Evolutionary conservation across 352 stramenopile genomes (phyloP).

Genomic region (Globisporangium nagaii): DNA sequence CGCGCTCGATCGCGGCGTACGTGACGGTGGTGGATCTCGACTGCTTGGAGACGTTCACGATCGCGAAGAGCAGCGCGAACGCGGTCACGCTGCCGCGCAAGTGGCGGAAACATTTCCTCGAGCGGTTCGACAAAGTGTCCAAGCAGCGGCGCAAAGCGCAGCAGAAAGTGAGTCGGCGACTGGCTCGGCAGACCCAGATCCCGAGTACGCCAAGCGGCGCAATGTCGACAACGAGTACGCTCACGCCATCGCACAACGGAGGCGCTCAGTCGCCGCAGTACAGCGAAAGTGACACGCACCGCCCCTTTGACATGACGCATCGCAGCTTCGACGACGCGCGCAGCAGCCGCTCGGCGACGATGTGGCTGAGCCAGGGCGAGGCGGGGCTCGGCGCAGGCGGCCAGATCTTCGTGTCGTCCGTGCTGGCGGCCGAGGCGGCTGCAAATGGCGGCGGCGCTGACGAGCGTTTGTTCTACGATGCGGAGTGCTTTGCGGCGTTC

Average conservation of each 20-base stretch:
- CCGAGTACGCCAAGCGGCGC: constrained; percentile 32
- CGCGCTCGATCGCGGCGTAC: constrained; percentile 40
- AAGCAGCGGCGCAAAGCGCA: constrained; percentile 60
- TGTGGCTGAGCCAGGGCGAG: constrained; percentile 10
- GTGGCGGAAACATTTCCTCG: constrained; percentile 69
- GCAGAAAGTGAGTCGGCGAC: constrained; percentile 33
- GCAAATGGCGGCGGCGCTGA: constrained; percentile 16
- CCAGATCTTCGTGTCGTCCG: constrained; percentile 22
- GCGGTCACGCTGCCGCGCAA: constrained; percentile 64
- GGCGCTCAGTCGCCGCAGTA: constrained; percentile 19
- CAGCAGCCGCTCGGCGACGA: constrained; percentile 27
- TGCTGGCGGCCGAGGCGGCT: background rate
- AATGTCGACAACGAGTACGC: constrained; percentile 18
- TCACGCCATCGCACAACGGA: constrained; percentile 14
- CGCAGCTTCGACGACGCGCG: constrained; percentile 36
- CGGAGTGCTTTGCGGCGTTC: constrained; percentile 49
- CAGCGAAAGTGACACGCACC: constrained; percentile 16
- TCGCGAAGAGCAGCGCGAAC: constrained; percentile 52
- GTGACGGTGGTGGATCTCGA: constrained; percentile 74
- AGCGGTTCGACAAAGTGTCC: constrained; percentile 62
- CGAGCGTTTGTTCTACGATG: constrained; percentile 59
- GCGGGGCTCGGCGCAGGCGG: constrained; percentile 15
- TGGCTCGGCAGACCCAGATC: constrained; percentile 12
- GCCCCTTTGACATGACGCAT: constrained; percentile 20
- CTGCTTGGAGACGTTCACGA: constrained; percentile 35